Conservation (phyloP, 768 basidiomycete species). For the Chalciporus piperatus region DNA sequence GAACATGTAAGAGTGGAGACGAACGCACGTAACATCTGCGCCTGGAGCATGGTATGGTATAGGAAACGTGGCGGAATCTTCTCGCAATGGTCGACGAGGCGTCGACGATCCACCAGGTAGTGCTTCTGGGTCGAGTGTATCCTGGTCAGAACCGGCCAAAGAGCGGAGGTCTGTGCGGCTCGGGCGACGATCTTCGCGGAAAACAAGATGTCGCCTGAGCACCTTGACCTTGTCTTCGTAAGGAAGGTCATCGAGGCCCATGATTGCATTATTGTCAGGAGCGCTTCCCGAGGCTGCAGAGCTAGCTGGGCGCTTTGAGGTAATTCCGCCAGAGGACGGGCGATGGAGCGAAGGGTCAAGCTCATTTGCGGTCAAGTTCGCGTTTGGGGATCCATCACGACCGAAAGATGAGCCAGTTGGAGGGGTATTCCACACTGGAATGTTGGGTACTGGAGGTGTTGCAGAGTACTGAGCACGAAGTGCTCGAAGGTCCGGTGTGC, state of each 20-base stretch:
- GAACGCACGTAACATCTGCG: slow-evolving; percentile 87
- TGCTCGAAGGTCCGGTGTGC: slow-evolving; percentile 63
- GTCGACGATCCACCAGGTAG: slow-evolving; percentile 24
- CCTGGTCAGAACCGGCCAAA: slow-evolving; percentile 23
- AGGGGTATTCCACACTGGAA: slow-evolving; percentile 59
- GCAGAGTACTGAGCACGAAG: slow-evolving; percentile 67
- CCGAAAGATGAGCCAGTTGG: slow-evolving; percentile 18
- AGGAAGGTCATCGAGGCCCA: slow-evolving; percentile 58
- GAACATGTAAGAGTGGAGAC: slow-evolving; percentile 2
- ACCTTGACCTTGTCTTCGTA: slow-evolving; percentile 85
- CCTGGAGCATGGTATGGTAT: slow-evolving; percentile 85
- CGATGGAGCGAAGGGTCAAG: slow-evolving; percentile 15
- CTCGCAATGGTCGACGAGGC: slow-evolving; percentile 31
- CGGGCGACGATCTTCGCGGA: slow-evolving; percentile 56
- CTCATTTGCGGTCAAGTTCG: slow-evolving; percentile 8
- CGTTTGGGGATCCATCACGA: slow-evolving; percentile 11
- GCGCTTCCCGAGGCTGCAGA: slow-evolving; percentile 30
- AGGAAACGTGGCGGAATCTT: slow-evolving; percentile 74
- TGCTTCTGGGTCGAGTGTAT: slow-evolving; percentile 11
- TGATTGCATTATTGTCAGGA: slow-evolving; percentile 25
- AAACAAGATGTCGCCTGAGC: slow-evolving; percentile 76
- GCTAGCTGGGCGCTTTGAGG: slow-evolving; percentile 33
- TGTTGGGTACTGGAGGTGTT: slow-evolving; percentile 49
- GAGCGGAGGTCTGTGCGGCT: slow-evolving; percentile 24
- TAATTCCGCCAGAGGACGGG: slow-evolving; percentile 37